Evolutionary conservation across 1,139 yeast species (phyloP).

Genomic region (Geotrichum restrictum): DNA sequence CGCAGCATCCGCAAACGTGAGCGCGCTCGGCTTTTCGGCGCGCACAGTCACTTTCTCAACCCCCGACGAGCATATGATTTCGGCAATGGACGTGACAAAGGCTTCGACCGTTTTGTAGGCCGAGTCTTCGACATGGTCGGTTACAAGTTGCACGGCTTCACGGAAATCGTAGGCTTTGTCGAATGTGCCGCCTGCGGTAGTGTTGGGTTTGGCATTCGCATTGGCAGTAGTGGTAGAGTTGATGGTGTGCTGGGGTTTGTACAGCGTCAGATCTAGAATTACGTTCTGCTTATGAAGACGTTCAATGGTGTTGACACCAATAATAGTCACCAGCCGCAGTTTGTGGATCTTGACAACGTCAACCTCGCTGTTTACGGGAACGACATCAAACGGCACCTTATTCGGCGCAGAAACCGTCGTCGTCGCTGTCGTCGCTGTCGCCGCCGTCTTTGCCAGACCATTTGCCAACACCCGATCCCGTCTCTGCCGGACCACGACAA

Average conservation of each 20-base stretch:
- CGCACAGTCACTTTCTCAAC: slow-evolving; percentile 49
- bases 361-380: slow-evolving; percentile 31
- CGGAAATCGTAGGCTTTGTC: slow-evolving; percentile 34
- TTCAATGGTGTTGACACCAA: slow-evolving; percentile 91
- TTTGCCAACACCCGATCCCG: slow-evolving; percentile 12
- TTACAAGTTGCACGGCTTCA: slow-evolving; percentile 35
- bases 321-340: slow-evolving; percentile 63
- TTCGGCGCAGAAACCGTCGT: slow-evolving; percentile 10
- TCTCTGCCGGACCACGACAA: slow-evolving; percentile 40
- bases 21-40: slow-evolving; percentile 84
- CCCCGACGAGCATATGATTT: slow-evolving; percentile 48
- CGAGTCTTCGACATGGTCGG: slow-evolving; percentile 62
- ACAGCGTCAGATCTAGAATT: slow-evolving; percentile 52
- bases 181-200: slow-evolving; percentile 32
- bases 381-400: slow-evolving; percentile 45
- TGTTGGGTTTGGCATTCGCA: too few relatives aligned
- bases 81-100: slow-evolving; percentile 69
- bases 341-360: slow-evolving; percentile 51
- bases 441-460: not conserved
- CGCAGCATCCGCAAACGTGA: slow-evolving; percentile 81
- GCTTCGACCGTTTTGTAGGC: slow-evolving; percentile 93
- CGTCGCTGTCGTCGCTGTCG: not conserved
- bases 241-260: slow-evolving; percentile 35
- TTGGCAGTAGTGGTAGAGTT: too few relatives aligned
- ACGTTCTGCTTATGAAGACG: slow-evolving; percentile 74